phyloP scores from a whole-genome alignment of 176 grass and related monocot species.

The Oryza meridionalis region DNA sequence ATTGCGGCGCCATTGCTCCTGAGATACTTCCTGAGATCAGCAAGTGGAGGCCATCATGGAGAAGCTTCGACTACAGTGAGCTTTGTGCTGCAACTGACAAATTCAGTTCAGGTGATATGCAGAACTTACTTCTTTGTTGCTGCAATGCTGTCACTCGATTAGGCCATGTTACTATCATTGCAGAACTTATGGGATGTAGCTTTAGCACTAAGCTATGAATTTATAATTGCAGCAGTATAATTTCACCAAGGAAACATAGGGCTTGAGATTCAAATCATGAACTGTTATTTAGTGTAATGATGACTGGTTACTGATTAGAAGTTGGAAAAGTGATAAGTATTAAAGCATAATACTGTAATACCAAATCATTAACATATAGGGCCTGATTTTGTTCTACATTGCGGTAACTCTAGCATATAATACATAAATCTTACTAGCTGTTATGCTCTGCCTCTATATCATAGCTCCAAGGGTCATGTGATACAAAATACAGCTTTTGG shows the following conservation, averaged over 20 bases:
- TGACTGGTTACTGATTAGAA: conserved; percentile 30
- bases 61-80: conserved; percentile 86
- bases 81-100: conserved; percentile 75
- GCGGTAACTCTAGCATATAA: not conserved
- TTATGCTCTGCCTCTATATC: not conserved
- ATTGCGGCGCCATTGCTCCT: conserved; percentile 43
- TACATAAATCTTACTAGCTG: not conserved
- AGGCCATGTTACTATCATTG: conserved; percentile 42
- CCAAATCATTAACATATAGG: not conserved
- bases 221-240: conserved; percentile 29
- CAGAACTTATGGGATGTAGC: conserved; percentile 30
- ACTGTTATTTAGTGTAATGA: conserved; percentile 38
- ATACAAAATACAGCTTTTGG: not conserved
- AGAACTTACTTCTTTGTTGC: conserved; percentile 15
- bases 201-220: conserved; percentile 43
- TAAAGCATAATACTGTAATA: not conserved
- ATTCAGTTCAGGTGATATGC: conserved; percentile 81
- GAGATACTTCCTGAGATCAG: conserved; percentile 70
- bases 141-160: conserved; percentile 33
- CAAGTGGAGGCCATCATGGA: conserved; percentile 88
- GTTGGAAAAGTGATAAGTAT: conserved; percentile 20
- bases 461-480: not conserved
- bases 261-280: conserved; percentile 51
- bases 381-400: not conserved
- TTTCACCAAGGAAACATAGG: conserved; percentile 15